Conservation (phyloP, 441 rosid genomes). For the Breynia disticha region DNA sequence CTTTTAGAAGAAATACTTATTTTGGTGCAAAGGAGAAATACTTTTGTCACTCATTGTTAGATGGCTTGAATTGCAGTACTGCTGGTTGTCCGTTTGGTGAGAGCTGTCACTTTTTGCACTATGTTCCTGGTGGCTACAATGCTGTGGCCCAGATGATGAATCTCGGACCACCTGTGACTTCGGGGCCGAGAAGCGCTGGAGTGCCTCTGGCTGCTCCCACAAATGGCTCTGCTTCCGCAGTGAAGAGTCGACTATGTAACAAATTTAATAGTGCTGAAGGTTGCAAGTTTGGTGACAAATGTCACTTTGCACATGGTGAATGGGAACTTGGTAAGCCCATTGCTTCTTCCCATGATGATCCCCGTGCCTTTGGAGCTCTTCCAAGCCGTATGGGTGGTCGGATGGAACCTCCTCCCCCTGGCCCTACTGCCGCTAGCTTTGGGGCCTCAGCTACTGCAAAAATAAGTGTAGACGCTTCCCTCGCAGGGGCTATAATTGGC, state of each 20-base stretch:
- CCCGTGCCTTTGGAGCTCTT: constrained; percentile 29
- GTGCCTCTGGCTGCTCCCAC: constrained; percentile 14
- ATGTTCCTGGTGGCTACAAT: constrained; percentile 72
- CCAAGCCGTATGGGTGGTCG: constrained; percentile 33
- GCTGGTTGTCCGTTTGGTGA: constrained; percentile 88
- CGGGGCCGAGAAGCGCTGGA: constrained; percentile 29
- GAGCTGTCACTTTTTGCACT: constrained; percentile 73
- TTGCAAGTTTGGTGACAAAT: constrained; percentile 65
- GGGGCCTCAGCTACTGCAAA: constrained; percentile 61
- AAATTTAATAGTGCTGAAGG: constrained; percentile 50
- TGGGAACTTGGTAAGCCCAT: constrained; percentile 60
- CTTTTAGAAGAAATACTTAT: too few relatives aligned
- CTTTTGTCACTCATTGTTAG: not conserved
- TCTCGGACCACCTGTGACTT: constrained; percentile 27
- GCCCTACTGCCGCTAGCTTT: constrained; percentile 41
- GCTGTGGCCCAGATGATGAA: constrained; percentile 69
- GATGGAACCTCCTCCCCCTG: constrained; percentile 32
- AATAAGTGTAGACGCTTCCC: constrained; percentile 68
- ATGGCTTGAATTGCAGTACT: constrained; percentile 42
- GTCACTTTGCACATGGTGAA: constrained; percentile 68
- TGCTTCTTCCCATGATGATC: constrained; percentile 37
- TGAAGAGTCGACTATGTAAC: constrained; percentile 58
- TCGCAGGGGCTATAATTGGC: constrained; percentile 77
- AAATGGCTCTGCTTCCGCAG: constrained; percentile 32
- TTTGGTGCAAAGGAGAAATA: too few relatives aligned